These are phyloP conservation scores for Saccharomyces pastorianus DNA, from an alignment of 1,139 yeast genomes.

Conservation along the genomic window DNA sequence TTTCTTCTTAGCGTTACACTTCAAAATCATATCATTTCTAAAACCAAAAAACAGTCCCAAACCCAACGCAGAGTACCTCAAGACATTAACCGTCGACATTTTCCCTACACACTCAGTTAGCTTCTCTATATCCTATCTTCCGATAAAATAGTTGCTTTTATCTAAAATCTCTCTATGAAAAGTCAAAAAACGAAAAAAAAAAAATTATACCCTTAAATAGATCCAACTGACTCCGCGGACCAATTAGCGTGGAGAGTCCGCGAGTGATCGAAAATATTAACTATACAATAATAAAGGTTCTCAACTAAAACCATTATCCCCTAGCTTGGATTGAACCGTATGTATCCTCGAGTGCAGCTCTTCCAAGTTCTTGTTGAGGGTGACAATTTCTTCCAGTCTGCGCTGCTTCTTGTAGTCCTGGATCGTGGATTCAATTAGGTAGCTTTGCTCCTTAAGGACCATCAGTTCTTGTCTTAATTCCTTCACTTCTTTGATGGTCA, in stretches of 20 bases:
- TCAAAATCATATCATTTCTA: slow-evolving; percentile 67
- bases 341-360: slow-evolving; percentile 53
- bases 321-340: slow-evolving; percentile 45
- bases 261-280: background rate
- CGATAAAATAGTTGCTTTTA: background rate
- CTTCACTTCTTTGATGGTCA: slow-evolving; percentile 40
- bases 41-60: slow-evolving; percentile 89
- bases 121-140: background rate
- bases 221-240: background rate
- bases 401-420: slow-evolving; percentile 55
- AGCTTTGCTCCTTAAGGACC: slow-evolving; percentile 81
- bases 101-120: slow-evolving; percentile 1
- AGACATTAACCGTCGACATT: slow-evolving; percentile 49
- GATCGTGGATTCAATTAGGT: slow-evolving; percentile 57
- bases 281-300: background rate
- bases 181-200: background rate
- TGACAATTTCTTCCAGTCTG: slow-evolving; percentile 65
- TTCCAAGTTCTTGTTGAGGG: slow-evolving; percentile 48
- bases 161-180: background rate
- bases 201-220: background rate
- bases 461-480: slow-evolving; percentile 64
- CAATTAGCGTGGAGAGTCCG: background rate
- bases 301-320: slow-evolving; percentile 51
- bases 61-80: slow-evolving; percentile 89
- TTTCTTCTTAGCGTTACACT: slow-evolving; percentile 49